Percentiles rank a stretch among this genome's conserved stretches.
Conservation (phyloP, 2,329 filamentous ascomycete genomes). For the Beauveria bassiana region DNA sequence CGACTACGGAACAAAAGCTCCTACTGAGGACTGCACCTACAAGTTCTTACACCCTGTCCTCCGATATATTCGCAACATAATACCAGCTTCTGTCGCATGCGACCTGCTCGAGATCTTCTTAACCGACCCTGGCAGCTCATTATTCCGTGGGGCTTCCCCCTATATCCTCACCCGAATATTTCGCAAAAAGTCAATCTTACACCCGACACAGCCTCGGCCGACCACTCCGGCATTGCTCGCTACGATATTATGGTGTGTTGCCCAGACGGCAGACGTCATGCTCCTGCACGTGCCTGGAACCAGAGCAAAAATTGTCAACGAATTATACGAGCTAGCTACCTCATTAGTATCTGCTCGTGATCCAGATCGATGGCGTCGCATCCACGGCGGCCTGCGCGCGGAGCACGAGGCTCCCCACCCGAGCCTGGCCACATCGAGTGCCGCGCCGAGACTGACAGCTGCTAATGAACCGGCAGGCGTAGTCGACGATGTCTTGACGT, state of each 20-base stretch:
- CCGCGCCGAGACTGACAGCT: constrained; percentile 22
- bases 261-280: constrained; percentile 38
- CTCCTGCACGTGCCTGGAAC: constrained; percentile 33
- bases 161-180: constrained; percentile 40
- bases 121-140: constrained; percentile 34
- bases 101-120: constrained; percentile 42
- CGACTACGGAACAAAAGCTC: constrained; percentile 20
- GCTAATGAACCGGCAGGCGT: constrained; percentile 27
- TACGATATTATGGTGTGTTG: constrained; percentile 40
- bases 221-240: constrained; percentile 37
- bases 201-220: constrained; percentile 30
- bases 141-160: constrained; percentile 37
- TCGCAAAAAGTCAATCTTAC: constrained; percentile 34
- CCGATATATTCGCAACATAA: constrained; percentile 29
- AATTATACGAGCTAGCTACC: constrained; percentile 28
- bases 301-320: constrained; percentile 31
- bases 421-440: constrained; percentile 16
- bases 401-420: constrained; percentile 24
- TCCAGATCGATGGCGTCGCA: constrained; percentile 29
- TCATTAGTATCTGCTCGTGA: constrained; percentile 27
- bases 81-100: constrained; percentile 34
- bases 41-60: constrained; percentile 33
- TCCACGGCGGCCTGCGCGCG: constrained; percentile 26
- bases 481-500: constrained; percentile 37
- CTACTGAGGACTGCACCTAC: constrained; percentile 29